Base-by-base conservation (phyloP, 2,329 filamentous ascomycete genomes). In the Aspergillus neoniger region DNA sequence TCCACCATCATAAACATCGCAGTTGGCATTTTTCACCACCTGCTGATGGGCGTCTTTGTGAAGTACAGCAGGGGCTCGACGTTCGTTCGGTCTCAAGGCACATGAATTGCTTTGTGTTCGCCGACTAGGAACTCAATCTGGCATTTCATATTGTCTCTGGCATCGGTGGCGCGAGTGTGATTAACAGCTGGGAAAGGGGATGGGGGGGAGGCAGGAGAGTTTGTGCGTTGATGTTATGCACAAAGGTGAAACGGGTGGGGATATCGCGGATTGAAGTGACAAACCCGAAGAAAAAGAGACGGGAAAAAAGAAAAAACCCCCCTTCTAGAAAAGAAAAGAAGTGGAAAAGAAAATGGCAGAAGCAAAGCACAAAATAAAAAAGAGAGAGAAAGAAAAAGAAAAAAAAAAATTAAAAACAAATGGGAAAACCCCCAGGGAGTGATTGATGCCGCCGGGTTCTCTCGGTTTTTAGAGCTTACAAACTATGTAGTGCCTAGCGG, bases 331-430 rank as follows among this genome's bases (percentile, higher is more conserved):
- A 28, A 14, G 7, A 19, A 32, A 6, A 38, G 17, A 17, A 59
- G 56, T 60, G 14, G 53, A 41, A 38, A 57, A 59, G 59, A 57
- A 36, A 55, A 53, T 51, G 58, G 60, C 58, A 57, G 36, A 36
- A 57, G 49, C 58, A 55, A 62, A 48, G 51, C 55, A 60, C 61
- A 41, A 28, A 50, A 32, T 17, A 19, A 23, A 21, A 21, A 12
- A 39, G 6, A 52, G 14, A n/a, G 14, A 10, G 5, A n/a, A n/a
- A 30, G 61, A 59, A 28, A 50, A 62, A 36, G 53, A 48, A 8
- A 32, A 58, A 9, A 25, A 49, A 48, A 36, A 38, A 47, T 39
- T 55, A 57, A 52, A 38, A 23, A 58, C 59, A 60, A 51, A 48
- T 47, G 49, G 41, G 60, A 55, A 57, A 51, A 23, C 28, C 41